These are phyloP conservation scores for Lagerstroemia speciosa DNA, from an alignment of 345 rosid genomes.

Conservation along the genomic window DNA sequence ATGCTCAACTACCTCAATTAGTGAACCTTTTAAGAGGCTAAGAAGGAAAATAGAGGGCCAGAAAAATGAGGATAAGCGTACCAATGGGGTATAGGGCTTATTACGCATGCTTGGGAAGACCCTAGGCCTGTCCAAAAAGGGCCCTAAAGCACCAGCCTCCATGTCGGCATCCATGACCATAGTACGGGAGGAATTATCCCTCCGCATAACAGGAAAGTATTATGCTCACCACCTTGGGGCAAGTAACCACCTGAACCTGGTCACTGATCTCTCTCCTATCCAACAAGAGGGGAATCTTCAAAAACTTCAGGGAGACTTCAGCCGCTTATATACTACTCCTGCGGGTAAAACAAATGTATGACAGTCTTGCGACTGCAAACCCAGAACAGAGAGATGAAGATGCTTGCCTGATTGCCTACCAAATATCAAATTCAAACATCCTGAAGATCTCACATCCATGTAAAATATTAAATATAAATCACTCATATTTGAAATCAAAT, in stretches of 20 bases:
- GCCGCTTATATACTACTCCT: neutral
- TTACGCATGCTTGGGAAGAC: slow-evolving; percentile 82
- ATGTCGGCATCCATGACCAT: slow-evolving; percentile 87
- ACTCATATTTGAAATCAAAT: neutral
- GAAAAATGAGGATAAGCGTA: slow-evolving; percentile 18
- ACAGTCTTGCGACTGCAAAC: neutral
- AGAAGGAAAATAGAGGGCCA: neutral
- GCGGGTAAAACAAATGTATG: neutral
- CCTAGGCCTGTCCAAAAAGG: slow-evolving; percentile 74
- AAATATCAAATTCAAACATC: neutral
- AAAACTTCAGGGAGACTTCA: neutral
- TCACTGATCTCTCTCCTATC: slow-evolving; percentile 26
- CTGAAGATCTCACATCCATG: neutral
- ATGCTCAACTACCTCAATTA: neutral
- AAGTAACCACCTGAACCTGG: slow-evolving; percentile 38
- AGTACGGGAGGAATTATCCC: slow-evolving; percentile 43
- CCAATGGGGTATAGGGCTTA: slow-evolving; percentile 71
- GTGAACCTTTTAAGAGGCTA: neutral
- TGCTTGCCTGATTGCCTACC: neutral
- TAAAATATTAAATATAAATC: neutral
- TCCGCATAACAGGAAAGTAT: slow-evolving; percentile 25
- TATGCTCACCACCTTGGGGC: slow-evolving; percentile 30
- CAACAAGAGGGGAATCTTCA: neutral
- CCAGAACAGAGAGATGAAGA: neutral
- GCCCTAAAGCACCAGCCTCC: slow-evolving; percentile 66